A percentile compares a stretch with the other conserved stretches of the same genome.
Evolutionary conservation across 2,329 filamentous ascomycete species (phyloP).

Genomic region (Macrophomina pseudophaseolina): DNA sequence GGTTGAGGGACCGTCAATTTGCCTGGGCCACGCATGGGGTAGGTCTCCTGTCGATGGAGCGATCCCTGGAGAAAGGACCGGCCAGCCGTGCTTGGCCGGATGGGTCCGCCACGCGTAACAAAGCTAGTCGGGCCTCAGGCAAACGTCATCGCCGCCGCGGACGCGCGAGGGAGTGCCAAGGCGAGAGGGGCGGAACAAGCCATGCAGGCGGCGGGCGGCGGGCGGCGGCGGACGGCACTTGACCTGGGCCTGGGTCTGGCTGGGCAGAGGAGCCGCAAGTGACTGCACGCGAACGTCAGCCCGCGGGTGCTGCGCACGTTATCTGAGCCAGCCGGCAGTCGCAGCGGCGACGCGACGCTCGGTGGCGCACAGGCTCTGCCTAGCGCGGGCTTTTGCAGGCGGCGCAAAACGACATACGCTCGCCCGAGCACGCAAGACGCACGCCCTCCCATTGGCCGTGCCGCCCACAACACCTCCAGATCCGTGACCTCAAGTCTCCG

Average conservation of each 20-base stretch:
- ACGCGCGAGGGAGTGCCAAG: background rate
- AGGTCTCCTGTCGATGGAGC: constrained; percentile 25
- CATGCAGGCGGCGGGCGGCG: background rate
- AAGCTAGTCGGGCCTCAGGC: constrained; percentile 1
- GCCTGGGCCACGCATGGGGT: constrained; percentile 11
- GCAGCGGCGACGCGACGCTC: background rate
- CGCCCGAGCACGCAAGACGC: constrained; percentile 25
- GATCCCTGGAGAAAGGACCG: constrained; percentile 12
- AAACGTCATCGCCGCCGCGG: constrained; percentile 7
- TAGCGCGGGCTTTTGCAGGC: constrained; percentile 16
- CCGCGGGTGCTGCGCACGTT: constrained; percentile 5
- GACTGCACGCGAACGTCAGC: background rate
- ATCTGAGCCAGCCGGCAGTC: constrained; percentile 3
- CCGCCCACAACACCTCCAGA: constrained; percentile 2
- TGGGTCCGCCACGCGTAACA: constrained; percentile 19
- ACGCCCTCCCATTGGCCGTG: constrained; percentile 15
- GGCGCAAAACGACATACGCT: constrained; percentile 26
- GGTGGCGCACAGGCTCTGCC: constrained; percentile 2
- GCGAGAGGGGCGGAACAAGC: background rate
- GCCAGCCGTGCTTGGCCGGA: constrained; percentile 1
- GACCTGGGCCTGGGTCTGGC: too few relatives aligned
- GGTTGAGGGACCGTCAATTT: background rate
- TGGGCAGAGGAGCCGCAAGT: background rate
- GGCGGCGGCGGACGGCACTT: background rate
- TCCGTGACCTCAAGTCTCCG: constrained; percentile 22